A percentile compares a stretch with the other conserved stretches of the same genome.
These are phyloP conservation scores for Aspergillus bombycis DNA, from an alignment of 2,329 filamentous ascomycete genomes.

Conservation along the genomic window DNA sequence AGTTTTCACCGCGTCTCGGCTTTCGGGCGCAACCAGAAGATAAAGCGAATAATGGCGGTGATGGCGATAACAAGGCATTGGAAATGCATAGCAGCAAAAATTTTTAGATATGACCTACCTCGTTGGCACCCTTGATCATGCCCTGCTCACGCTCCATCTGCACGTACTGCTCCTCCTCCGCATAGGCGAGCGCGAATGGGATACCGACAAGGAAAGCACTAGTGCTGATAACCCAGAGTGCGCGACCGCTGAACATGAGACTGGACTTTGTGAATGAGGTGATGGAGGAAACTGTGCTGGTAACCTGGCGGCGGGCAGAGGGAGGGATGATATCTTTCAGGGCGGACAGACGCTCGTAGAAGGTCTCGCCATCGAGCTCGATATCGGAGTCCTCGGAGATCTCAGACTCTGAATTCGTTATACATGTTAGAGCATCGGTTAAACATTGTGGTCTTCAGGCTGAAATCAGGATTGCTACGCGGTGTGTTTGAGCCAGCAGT, in stretches of 20 bases:
- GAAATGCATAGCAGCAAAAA: neutral
- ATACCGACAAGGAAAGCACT: constrained; percentile 87
- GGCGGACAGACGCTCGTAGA: constrained; percentile 71
- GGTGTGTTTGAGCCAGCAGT: constrained; percentile 8
- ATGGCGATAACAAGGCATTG: neutral
- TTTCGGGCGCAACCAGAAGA: neutral
- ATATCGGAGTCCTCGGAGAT: constrained; percentile 80
- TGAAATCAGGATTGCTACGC: neutral
- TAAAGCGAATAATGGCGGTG: neutral
- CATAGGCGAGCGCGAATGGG: constrained; percentile 88
- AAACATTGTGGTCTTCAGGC: neutral
- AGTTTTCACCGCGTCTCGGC: constrained; percentile 4
- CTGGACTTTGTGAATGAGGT: constrained; percentile 50
- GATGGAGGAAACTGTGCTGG: constrained; percentile 57
- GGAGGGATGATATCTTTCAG: constrained; percentile 77
- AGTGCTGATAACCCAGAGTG: constrained; percentile 88
- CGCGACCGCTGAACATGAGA: constrained; percentile 74
- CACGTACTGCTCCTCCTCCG: constrained; percentile 93
- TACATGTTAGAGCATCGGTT: constrained; percentile 7
- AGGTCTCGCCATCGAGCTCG: constrained; percentile 57
- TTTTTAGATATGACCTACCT: constrained; percentile 55
- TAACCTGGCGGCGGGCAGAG: constrained; percentile 69
- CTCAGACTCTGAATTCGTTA: constrained; percentile 66
- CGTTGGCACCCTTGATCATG: constrained; percentile 89
- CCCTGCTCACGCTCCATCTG: constrained; percentile 98